phyloP scores from a whole-genome alignment of 2,329 filamentous ascomycete genomes.

The Exophiala mesophila region DNA sequence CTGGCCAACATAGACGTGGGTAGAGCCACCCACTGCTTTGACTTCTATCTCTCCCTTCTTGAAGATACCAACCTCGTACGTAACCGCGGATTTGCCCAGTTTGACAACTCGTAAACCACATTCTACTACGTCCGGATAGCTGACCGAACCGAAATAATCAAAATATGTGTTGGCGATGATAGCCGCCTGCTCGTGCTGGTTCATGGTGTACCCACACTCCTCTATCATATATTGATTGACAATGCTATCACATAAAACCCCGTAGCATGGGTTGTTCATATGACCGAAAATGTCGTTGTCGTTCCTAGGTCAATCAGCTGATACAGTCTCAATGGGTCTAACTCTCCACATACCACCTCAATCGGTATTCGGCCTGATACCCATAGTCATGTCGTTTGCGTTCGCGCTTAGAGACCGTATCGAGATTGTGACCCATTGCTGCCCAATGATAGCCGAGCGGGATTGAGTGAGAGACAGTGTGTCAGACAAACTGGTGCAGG shows the following conservation, averaged over 20 bases:
- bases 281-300: slow-evolving; percentile 96
- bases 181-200: slow-evolving; percentile 66
- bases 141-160: slow-evolving; percentile 75
- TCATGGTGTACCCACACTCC: slow-evolving; percentile 67
- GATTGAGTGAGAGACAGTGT: too few species aligned
- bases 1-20: slow-evolving; percentile 83
- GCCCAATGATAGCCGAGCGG: too few species aligned
- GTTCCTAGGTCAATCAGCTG: too few species aligned
- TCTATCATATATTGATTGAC: slow-evolving; percentile 84
- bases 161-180: slow-evolving; percentile 80
- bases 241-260: slow-evolving; percentile 80
- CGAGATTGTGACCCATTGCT: too few species aligned
- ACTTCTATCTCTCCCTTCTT: slow-evolving; percentile 66
- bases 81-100: slow-evolving; percentile 78
- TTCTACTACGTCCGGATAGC: slow-evolving; percentile 77
- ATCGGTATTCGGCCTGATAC: slow-evolving; percentile 24
- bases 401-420: slow-evolving; percentile 23
- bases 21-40: slow-evolving; percentile 77
- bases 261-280: slow-evolving; percentile 86
- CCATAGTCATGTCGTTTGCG: slow-evolving; percentile 21
- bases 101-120: slow-evolving; percentile 75
- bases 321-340: too few species aligned
- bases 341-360: slow-evolving; percentile 18
- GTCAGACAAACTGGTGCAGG: too few species aligned
- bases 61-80: slow-evolving; percentile 84